Percentiles rank a stretch among this genome's conserved stretches.
These are phyloP conservation scores for Acidomyces sp. DNA, from an alignment of 495 filamentous ascomycete genomes.

Conservation along the genomic window DNA sequence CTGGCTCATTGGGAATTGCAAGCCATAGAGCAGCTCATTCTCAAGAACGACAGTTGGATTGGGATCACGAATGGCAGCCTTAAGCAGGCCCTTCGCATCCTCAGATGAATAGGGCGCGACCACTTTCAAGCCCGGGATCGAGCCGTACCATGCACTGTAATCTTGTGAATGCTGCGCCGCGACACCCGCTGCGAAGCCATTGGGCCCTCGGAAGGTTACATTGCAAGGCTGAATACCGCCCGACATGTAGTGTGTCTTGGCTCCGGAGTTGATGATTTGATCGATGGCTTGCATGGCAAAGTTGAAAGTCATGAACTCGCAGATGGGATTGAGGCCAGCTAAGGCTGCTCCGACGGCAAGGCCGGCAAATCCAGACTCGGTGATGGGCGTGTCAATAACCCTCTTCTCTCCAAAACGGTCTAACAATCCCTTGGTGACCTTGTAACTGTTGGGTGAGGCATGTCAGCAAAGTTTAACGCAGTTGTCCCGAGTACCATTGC, in stretches of 20 bases:
- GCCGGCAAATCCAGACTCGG: slow-evolving; percentile 87
- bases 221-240: slow-evolving; percentile 99
- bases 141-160: slow-evolving; percentile 96
- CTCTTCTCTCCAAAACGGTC: slow-evolving; percentile 96
- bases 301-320: slow-evolving; percentile 99
- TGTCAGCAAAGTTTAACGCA: slow-evolving; percentile 6
- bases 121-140: slow-evolving; percentile 93
- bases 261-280: slow-evolving; percentile 97
- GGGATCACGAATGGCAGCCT: slow-evolving; percentile 95
- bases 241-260: slow-evolving; percentile 99
- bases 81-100: slow-evolving; percentile 93
- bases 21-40: slow-evolving; percentile 96
- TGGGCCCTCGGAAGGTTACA: slow-evolving; percentile 97
- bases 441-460: slow-evolving; percentile 50
- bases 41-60: slow-evolving; percentile 92
- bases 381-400: slow-evolving; percentile 97
- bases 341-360: slow-evolving; percentile 88
- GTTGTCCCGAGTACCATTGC: too few relatives aligned
- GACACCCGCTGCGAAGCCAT: slow-evolving; percentile 92
- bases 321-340: slow-evolving; percentile 85
- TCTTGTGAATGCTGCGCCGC: slow-evolving; percentile 97
- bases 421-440: slow-evolving; percentile 91
- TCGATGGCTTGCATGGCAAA: slow-evolving; percentile 99
- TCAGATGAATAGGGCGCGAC: slow-evolving; percentile 90
- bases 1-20: slow-evolving; percentile 88